Conservation (phyloP, 495 filamentous ascomycete genomes). For the Penicillium paxilli region DNA sequence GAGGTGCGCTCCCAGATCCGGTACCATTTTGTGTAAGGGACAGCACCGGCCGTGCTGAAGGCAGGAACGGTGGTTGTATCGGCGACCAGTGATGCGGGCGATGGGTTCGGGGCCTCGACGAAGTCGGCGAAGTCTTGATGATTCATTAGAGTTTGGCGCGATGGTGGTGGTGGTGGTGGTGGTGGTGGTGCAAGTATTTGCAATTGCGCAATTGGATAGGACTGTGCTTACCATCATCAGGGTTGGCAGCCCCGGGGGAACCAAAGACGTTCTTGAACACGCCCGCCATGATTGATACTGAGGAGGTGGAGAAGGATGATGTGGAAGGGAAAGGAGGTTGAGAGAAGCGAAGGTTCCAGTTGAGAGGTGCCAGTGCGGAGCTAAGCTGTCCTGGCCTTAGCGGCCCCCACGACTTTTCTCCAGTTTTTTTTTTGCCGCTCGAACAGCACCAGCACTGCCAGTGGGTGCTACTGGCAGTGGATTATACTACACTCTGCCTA, state of each 20-base stretch:
- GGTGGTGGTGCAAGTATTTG: neutral
- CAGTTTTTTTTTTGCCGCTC: slow-evolving; percentile 18
- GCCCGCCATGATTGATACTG: slow-evolving; percentile 57
- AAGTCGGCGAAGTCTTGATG: slow-evolving; percentile 78
- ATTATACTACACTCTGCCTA: too few relatives aligned
- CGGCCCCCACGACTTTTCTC: slow-evolving; percentile 24
- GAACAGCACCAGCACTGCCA: too few relatives aligned
- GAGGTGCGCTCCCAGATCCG: slow-evolving; percentile 87
- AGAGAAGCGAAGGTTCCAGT: slow-evolving; percentile 25
- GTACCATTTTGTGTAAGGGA: slow-evolving; percentile 92
- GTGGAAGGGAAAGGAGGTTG: slow-evolving; percentile 32
- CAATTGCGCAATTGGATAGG: slow-evolving; percentile 11
- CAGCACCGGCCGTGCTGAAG: slow-evolving; percentile 41
- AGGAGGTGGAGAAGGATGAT: slow-evolving; percentile 6
- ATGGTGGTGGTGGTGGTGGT: neutral
- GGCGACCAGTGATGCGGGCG: slow-evolving; percentile 51
- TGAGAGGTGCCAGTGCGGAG: slow-evolving; percentile 18
- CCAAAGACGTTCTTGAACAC: slow-evolving; percentile 68
- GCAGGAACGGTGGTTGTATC: slow-evolving; percentile 43
- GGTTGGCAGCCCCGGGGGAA: slow-evolving; percentile 50
- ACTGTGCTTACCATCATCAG: slow-evolving; percentile 69
- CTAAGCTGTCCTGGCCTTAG: slow-evolving; percentile 24
- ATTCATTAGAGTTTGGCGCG: neutral
- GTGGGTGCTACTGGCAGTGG: too few relatives aligned
- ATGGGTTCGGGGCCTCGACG: slow-evolving; percentile 64